These are phyloP conservation scores for Arthroderma sp. DNA, from an alignment of 2,329 filamentous ascomycete species.

Conservation along the genomic window DNA sequence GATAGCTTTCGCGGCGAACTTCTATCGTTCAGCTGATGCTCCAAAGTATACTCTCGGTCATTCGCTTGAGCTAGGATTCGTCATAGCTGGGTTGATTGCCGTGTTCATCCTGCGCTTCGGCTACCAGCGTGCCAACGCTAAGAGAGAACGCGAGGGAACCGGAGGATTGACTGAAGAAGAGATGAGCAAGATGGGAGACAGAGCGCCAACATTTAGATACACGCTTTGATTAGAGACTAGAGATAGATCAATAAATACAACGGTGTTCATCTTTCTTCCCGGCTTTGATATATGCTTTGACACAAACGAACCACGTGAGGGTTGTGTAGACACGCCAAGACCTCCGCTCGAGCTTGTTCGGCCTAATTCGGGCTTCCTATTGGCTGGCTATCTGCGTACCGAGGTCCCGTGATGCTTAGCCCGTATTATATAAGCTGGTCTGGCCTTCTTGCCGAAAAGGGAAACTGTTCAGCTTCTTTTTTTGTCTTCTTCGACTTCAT, in stretches of 20 bases:
- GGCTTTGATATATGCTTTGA: too few species aligned
- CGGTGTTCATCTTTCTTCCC: too few species aligned
- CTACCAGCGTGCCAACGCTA: constrained; percentile 48
- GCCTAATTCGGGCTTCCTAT: too few species aligned
- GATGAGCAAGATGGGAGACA: constrained; percentile 47
- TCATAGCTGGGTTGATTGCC: constrained; percentile 34
- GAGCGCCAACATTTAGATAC: constrained; percentile 50
- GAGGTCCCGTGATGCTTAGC: too few species aligned
- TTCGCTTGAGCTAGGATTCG: constrained; percentile 38
- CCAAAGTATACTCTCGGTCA: constrained; percentile 41
- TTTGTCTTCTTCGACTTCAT: neutral
- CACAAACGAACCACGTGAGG: too few species aligned
- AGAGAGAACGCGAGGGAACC: constrained; percentile 36
- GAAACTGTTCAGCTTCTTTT: neutral
- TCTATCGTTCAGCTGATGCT: constrained; percentile 44
- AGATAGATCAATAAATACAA: neutral
- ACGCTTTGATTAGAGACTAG: constrained; percentile 29
- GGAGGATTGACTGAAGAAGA: constrained; percentile 38
- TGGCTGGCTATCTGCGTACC: too few species aligned
- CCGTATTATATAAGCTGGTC: too few species aligned
- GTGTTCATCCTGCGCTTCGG: constrained; percentile 32
- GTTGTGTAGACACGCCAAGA: too few species aligned
- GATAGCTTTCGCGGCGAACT: constrained; percentile 56
- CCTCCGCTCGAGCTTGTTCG: too few species aligned
- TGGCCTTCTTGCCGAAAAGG: neutral